A percentile compares a stretch with the other conserved stretches of the same genome.
phyloP scores from a whole-genome alignment of 2,329 filamentous ascomycete species.

The Sphaerostilbella broomeana region DNA sequence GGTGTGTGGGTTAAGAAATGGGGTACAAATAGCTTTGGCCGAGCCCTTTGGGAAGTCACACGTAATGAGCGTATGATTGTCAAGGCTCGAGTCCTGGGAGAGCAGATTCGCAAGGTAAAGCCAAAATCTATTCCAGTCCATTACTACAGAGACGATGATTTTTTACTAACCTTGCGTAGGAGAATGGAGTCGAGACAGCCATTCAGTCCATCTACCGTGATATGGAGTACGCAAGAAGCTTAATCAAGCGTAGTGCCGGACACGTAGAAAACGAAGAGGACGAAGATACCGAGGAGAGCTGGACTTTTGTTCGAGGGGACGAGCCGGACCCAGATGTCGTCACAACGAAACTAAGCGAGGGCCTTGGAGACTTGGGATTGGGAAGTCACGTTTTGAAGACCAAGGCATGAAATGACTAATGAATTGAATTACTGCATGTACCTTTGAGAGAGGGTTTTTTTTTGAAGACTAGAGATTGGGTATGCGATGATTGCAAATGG shows the following conservation, averaged over 20 bases:
- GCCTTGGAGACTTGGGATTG: slow-evolving; percentile 21
- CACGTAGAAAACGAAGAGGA: slow-evolving; percentile 38
- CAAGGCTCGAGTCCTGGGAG: slow-evolving; percentile 74
- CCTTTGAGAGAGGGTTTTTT: too few species aligned
- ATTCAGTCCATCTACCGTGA: slow-evolving; percentile 93
- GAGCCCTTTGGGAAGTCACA: slow-evolving; percentile 85
- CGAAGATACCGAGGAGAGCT: slow-evolving; percentile 67
- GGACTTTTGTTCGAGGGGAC: slow-evolving; percentile 74
- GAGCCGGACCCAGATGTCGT: slow-evolving; percentile 40
- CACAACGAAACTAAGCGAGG: slow-evolving; percentile 35
- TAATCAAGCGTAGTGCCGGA: slow-evolving; percentile 61
- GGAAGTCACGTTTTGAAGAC: slow-evolving; percentile 19
- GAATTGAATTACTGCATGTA: too few species aligned
- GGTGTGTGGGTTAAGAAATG: slow-evolving; percentile 84
- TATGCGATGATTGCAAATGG: neutral
- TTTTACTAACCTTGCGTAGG: slow-evolving; percentile 44
- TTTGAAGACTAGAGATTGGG: too few species aligned
- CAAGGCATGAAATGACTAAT: slow-evolving; percentile 9
- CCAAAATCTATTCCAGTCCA: neutral
- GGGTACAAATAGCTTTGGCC: slow-evolving; percentile 77
- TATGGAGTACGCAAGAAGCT: slow-evolving; percentile 80
- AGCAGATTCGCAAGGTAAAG: slow-evolving; percentile 78
- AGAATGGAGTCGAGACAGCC: slow-evolving; percentile 82
- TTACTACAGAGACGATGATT: neutral
- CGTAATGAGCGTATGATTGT: slow-evolving; percentile 86